Evolutionary conservation across 2,329 filamentous ascomycete genomes (phyloP), one percentile per base, ranked within the genome.

Genomic region (Clonostachys byssicola): DNA sequence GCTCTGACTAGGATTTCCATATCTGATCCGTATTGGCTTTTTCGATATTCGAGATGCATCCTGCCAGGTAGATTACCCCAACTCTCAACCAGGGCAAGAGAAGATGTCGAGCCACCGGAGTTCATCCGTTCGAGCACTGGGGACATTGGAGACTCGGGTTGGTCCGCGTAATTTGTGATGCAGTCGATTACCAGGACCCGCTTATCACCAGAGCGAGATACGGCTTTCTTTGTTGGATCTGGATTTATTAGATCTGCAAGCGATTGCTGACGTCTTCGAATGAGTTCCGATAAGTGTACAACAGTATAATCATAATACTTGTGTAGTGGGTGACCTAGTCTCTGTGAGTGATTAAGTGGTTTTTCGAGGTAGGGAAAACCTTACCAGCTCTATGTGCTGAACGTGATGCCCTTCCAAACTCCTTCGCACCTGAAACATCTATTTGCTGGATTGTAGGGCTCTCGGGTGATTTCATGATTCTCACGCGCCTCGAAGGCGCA

Each of bases 1-100:
- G 87, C 86, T 43, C 88, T 73, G 2, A 84, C 85, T 45, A 92
- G 66, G 9, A 91, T 75, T 63, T 90, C 86, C 59, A 87, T 71
- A 55, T 85, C 82, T 12, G 80, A 85, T 2, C 79, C 79, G 47
- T 80, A 80, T 38, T 82, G 78, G 20, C 83, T 70, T 50, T 75
- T 70, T 23, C 77, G 66, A 5, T 77, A 78, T 59, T 80, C 77
- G 38, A 78, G 71, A 54, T 77, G 75, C 77, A 81, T 81, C 55
- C 74, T 73, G 34, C 74, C 69, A 30, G 67, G 66, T 54, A 69
- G 70, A 51, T 64, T 65, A 43, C 60, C 60, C 48, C 64, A 63
- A 49, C 63, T 60, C 43, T 63, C 62, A 12, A 64, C 50, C 23
- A 61, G 59, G 20, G 60, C 55, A 34, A 54, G 40, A 49, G 56